phyloP scores from a whole-genome alignment of 345 rosid genomes.

The Rhodomyrtus tomentosa region DNA sequence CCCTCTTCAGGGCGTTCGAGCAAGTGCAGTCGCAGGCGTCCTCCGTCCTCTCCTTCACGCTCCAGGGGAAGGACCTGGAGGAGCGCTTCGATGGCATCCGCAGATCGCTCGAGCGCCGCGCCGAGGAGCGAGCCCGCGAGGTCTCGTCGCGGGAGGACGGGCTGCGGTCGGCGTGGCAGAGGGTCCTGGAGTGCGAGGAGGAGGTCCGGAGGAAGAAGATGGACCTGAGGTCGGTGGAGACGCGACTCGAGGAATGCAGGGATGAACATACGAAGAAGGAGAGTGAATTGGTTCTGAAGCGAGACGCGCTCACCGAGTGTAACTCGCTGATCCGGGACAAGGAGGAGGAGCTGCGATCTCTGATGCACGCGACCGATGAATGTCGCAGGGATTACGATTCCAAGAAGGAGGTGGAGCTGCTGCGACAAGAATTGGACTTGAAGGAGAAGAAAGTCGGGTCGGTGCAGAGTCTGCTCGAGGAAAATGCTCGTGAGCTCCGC shows the following conservation, averaged over 20 bases:
- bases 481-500: background rate
- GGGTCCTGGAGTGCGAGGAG: background rate
- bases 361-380: background rate
- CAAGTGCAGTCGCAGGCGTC: constrained; percentile 8
- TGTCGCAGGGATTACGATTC: background rate
- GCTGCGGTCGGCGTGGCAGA: background rate
- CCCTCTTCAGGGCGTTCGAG: constrained; percentile 4
- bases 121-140: background rate
- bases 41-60: constrained; percentile 10
- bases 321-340: background rate
- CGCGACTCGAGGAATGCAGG: background rate
- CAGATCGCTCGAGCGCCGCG: background rate
- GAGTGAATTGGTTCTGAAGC: background rate
- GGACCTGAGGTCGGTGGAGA: background rate
- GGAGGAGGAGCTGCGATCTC: background rate
- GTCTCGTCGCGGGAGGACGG: background rate
- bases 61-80: constrained; percentile 22
- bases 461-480: background rate
- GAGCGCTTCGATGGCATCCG: constrained; percentile 2
- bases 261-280: background rate
- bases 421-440: background rate
- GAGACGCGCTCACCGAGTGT: background rate
- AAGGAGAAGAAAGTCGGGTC: background rate
- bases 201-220: background rate
- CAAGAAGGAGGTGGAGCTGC: background rate